Base-by-base conservation (phyloP, 108 stramenopile genomes). In the Aurantiochytrium sp. region DNA sequence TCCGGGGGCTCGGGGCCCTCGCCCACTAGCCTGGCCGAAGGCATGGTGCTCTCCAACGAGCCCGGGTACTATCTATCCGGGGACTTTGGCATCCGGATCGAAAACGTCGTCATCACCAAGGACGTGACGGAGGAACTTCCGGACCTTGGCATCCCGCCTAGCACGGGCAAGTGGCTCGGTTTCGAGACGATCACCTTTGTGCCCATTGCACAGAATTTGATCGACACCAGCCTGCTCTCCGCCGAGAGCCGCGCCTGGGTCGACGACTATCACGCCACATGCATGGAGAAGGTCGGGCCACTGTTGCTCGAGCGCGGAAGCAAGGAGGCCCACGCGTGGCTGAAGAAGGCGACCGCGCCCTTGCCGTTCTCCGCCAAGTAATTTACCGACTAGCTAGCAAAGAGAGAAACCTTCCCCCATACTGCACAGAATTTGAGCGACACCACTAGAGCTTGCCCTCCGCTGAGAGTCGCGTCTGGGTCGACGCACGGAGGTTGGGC, bases 31-130 rank as follows among this genome's bases (percentile, higher is more conserved):
- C 73, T 97, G 88, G 94, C 95, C 90, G 91, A 94, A 24, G 97
- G 98, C n/a, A 99, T 99, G 99, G 96, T 96, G 21, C 91, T 97
- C 8, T 94, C 93, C 52, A 98, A 98, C 88, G 99, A 99, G 86
- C 99, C 99, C 6, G 99, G 99, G n/a, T 98, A 94, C 69, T 99
- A 99, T 89, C 86, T 81, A 55, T 95, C 95, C 87, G 98, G 96
- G 4, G 92, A 91, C 81, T 98, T 96, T 89, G 99, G 98, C 45
- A 95, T 98, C 54, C 94, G 99, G 27, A 98, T 98, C 73, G 98
- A 99, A 81, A 91, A 37, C 24, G 90, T 89, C 34, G 19, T 86
- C 48, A 53, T 91, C 41, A 4, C 81, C 37, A 55, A 52, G 45
- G 55, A 34, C 22, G 55, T 45, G 19, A 21, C 68, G 2, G 87